These are phyloP conservation scores for Trichoderma pleuroti DNA, from an alignment of 2,329 filamentous ascomycete genomes.

Conservation along the genomic window DNA sequence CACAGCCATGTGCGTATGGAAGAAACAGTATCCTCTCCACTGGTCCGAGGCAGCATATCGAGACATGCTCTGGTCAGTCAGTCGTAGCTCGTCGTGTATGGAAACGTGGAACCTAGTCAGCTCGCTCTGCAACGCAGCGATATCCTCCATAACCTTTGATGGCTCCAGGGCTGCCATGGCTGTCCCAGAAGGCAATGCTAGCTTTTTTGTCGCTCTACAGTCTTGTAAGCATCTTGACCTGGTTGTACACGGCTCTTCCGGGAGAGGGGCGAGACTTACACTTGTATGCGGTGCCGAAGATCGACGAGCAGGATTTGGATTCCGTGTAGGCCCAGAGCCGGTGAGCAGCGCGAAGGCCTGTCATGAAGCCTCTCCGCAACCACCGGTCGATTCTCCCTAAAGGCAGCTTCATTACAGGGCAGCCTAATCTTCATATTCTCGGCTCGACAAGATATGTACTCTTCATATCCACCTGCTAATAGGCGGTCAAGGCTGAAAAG, in stretches of 20 bases:
- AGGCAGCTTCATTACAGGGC: constrained; percentile 35
- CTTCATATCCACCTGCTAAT: constrained; percentile 40
- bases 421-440: constrained; percentile 39
- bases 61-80: constrained; percentile 35
- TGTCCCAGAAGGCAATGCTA: constrained; percentile 23
- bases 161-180: constrained; percentile 30
- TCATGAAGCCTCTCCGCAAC: constrained; percentile 33
- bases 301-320: constrained; percentile 37
- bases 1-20: constrained; percentile 36
- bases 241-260: no score
- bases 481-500: constrained; percentile 38
- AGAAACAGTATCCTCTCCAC: constrained; percentile 35
- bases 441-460: constrained; percentile 37
- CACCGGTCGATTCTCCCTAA: constrained; percentile 32
- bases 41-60: constrained; percentile 32
- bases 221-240: neutral
- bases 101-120: constrained; percentile 36
- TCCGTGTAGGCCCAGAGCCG: constrained; percentile 32
- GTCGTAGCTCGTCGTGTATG: constrained; percentile 33
- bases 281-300: constrained; percentile 37
- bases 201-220: constrained; percentile 28
- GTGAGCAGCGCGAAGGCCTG: constrained; percentile 25
- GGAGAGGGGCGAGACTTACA: constrained; percentile 26
- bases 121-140: constrained; percentile 37
- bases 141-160: constrained; percentile 37